Evolutionary conservation across 164 flowering plant genomes (phyloP).

Genomic region (Kingdonia uniflora): DNA sequence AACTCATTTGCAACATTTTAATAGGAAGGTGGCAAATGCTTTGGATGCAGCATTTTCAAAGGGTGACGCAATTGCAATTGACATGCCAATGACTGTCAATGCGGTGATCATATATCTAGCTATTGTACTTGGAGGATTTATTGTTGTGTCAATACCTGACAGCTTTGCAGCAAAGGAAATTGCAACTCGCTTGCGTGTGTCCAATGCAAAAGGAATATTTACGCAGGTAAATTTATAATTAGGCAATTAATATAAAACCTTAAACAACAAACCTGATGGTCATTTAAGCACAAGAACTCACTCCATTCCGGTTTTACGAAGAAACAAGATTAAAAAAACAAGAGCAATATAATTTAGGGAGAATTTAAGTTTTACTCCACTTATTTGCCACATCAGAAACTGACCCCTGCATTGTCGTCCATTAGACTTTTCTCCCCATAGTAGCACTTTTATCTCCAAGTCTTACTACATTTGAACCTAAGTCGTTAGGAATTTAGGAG

Average conservation of each 20-base stretch:
- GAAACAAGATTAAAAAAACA: not conserved
- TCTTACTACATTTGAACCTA: no score
- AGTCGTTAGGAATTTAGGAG: no score
- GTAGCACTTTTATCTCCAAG: no score
- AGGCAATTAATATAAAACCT: not conserved
- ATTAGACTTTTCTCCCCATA: no score
- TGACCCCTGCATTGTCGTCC: no score
- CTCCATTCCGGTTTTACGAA: no score
- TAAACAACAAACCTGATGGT: not conserved
- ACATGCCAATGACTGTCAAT: conserved; percentile 87
- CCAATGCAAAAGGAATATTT: conserved; percentile 87
- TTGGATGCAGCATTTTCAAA: conserved; percentile 54
- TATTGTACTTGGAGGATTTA: conserved; percentile 64
- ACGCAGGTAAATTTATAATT: conserved; percentile 55
- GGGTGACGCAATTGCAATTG: conserved; percentile 91
- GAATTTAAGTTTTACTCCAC: no score
- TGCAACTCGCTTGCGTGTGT: conserved; percentile 66
- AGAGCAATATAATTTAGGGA: not conserved
- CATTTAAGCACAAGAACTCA: no score
- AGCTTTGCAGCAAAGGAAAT: conserved; percentile 89
- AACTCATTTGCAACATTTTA: conserved; percentile 7
- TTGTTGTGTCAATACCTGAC: conserved; percentile 94
- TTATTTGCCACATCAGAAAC: no score
- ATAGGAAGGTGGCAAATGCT: conserved; percentile 89
- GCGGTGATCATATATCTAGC: conserved; percentile 86